Evolutionary conservation across 768 basidiomycete genomes (phyloP), one percentile per base, ranked within the genome.

Genomic region (Cystobasidium onofrii): DNA sequence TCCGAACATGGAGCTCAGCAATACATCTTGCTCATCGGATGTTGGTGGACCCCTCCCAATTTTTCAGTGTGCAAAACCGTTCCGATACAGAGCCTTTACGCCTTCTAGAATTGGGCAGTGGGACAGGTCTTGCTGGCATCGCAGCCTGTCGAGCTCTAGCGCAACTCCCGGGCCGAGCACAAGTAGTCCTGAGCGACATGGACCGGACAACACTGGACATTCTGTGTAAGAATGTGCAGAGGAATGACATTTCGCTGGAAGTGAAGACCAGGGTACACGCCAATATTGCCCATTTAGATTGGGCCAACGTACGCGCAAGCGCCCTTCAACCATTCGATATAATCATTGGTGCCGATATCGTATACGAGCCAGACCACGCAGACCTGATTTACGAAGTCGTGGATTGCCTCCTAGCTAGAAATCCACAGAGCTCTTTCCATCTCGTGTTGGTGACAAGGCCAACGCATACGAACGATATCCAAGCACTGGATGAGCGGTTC

Each of bases 111-210:
- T 6, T 71, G 1, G 69, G 69, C 33, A 71, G 69, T 25, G 69
- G 69, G 36, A 71, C 69, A n/a, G 69, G 69, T n/a, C 44, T 71
- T 20, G 69, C 69, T 23, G 69, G 69, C 15, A 55, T 71, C 12
- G 69, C 69, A 36, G 69, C 69, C 4, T 25, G 25, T 10, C 31
- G 31, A 60, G 69, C 69, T 36, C 55, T 71, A n/a, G 4, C 46
- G 46, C 46, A 50, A n/a, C 46, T 50, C 20, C 18, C 46, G 46
- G 46, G 46, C 6, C 15, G 20, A 3, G n/a, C n/a, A n/a, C 46
- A 20, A n/a, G 46, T 50, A 4, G 46, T 27, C 12, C 34, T 71
- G 17, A 71, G 54, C 55, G 69, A 71, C 69, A 36, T 36, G 25
- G 69, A 71, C 34, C 46, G 7, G 9, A 3, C 29, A 2, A 71